Evolutionary conservation across 768 basidiomycete genomes (phyloP), one percentile per base, ranked within the genome.

Genomic region (Termitomyces sp.): DNA sequence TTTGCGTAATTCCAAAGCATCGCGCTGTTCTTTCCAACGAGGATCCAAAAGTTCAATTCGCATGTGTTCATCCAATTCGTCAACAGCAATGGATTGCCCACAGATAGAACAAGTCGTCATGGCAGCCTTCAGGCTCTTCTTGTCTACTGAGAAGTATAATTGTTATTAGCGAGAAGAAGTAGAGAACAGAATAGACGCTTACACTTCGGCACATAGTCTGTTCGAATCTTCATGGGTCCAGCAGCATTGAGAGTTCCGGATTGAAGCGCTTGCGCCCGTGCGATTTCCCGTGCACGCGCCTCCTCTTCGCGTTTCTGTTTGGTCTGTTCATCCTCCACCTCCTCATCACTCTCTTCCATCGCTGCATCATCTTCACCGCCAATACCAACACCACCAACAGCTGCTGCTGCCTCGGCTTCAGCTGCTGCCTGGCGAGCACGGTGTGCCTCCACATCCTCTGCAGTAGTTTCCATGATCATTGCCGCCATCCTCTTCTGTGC

Each of bases 401-500:
- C 86, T 3, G 86, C 87, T 0, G 88, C 91, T 7, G 89, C 90
- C 59, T 90, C 88, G 0, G 89, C 89, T 60, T 90, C 92, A 1
- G 89, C 91, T 5, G 88, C 91, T 14, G 91, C 91, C 69, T 92
- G 90, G 45, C 81, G 80, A 12, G 86, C 87, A 59, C 87, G 81
- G 65, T 87, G 84, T 37, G 89, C 87, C 71, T 95, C 88, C 46
- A 94, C 82, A 54, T 95, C 88, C 61, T 92, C 91, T 1, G 77
- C 90, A 1, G 91, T 91, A 28, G 89, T 93, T 72, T 98, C 96
- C 90, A 94, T 96, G 67, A 98, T 87, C 91, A 96, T 94, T 2
- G 93, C 89, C 2, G 94, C 92, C 95, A 97, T 97, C 62, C 94
- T 83, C 76, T 97, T 98, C 78, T 99, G 94, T 2, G 94, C 91